These are phyloP conservation scores for Pittosporum tobira DNA, from an alignment of 129 eudicot species.

Conservation along the genomic window DNA sequence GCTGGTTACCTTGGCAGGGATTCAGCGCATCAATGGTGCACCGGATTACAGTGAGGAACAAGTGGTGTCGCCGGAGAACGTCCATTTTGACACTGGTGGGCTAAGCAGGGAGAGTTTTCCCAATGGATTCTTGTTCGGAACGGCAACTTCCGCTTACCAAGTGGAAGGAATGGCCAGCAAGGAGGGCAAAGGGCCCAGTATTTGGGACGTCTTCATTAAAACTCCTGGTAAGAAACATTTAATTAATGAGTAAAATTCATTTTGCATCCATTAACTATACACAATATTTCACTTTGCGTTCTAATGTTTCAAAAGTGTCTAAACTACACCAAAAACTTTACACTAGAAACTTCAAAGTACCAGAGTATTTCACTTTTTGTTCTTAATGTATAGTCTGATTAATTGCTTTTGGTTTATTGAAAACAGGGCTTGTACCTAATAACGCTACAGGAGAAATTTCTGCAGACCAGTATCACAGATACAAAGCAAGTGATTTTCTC, in stretches of 20 bases:
- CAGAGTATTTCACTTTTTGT: no score
- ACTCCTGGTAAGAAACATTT: conserved; percentile 70
- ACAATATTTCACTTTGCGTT: no score
- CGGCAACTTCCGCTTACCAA: conserved; percentile 90
- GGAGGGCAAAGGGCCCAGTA: conserved; percentile 88
- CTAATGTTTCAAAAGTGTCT: no score
- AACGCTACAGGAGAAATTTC: conserved; percentile 67
- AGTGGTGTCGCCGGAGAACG: conserved; percentile 1
- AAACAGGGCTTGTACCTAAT: conserved; percentile 63
- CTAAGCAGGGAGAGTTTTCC: conserved; percentile 55
- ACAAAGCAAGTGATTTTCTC: conserved; percentile 34
- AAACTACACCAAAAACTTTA: no score
- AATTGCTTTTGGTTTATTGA: not conserved
- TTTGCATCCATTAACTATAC: no score
- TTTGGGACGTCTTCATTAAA: conserved; percentile 78
- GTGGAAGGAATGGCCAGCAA: conserved; percentile 78
- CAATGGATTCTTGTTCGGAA: conserved; percentile 65
- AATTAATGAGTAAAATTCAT: no score
- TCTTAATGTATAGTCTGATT: not conserved
- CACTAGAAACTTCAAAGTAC: no score
- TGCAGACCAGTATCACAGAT: conserved; percentile 80
- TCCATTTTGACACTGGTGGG: conserved; percentile 9
- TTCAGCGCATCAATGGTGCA: conserved; percentile 8
- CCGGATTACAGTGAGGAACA: not conserved
- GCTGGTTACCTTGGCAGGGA: not conserved